Evolutionary conservation across 768 basidiomycete species (phyloP), one percentile per base, ranked within the genome.

Genomic region (Leccinum disarticulatum): DNA sequence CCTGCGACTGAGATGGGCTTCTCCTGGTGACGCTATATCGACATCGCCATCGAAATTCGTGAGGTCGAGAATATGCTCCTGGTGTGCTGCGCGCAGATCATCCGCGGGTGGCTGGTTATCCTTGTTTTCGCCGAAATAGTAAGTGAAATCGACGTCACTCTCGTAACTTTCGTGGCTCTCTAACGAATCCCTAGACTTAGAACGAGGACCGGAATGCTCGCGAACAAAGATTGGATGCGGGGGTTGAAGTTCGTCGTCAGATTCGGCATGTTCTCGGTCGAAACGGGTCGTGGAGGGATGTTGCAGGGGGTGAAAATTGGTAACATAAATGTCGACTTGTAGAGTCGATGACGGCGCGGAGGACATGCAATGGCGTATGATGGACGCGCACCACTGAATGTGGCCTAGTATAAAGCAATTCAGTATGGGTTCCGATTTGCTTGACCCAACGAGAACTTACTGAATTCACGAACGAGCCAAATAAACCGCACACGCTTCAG

Each of bases 1-100:
- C 31, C 71, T 73, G 30, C 74, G 69, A 54, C 80, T 85, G 27
- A 92, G 74, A 60, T 74, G 71, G 9, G 68, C 75, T 64, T 91
- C 89, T 8, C 82, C 86, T 2, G 83, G 84, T 19, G 83, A 70
- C 15, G 77, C 73, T 14, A 80, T 74, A 60, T 88, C 84, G 47
- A 86, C 77, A 61, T 93, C 90, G 27, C 89, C 90, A 60, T 91
- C 88, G 66, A 90, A 93, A 66, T 90, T 87, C 5, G 89, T 89
- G 59, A 88, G 73, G 63, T 91, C 88, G 5, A 88, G 73, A 1
- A 83, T 78, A 55, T 84, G 80, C 46, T 77, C 77, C 59, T 82
- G 80, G 57, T 80, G 79, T 4, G 76, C 73, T 2, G 74, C 65
- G 50, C 69, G 68, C 28, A 80, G 70, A 10, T 73, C 73, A 17